phyloP scores from a whole-genome alignment of 2,329 filamentous ascomycete genomes.

The Apiospora saccharicola region DNA sequence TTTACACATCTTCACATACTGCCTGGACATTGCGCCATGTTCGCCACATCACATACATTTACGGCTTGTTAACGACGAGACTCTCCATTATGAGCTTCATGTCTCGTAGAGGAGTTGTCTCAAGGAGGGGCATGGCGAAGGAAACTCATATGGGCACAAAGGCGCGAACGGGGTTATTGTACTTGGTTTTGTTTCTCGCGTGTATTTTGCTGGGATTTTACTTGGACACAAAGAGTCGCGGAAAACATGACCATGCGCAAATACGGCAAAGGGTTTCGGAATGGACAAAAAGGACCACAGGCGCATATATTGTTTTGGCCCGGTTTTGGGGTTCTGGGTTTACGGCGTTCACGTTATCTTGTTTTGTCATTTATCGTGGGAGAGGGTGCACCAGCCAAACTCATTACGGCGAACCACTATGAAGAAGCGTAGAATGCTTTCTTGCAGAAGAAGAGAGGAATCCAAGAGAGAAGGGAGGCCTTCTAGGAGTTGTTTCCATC shows the following conservation, averaged over 20 bases:
- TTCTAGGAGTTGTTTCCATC: neutral
- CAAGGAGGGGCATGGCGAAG: constrained; percentile 15
- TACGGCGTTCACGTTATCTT: neutral
- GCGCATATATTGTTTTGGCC: neutral
- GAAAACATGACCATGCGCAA: constrained; percentile 17
- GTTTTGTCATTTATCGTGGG: neutral
- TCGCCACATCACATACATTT: constrained; percentile 16
- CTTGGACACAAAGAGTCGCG: constrained; percentile 16
- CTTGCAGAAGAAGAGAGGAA: neutral
- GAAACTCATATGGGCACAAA: constrained; percentile 16
- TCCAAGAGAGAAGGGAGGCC: neutral
- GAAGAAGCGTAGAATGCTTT: constrained; percentile 18
- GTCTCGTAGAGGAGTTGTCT: neutral
- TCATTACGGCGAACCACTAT: neutral
- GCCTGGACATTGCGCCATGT: constrained; percentile 7
- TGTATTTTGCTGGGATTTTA: constrained; percentile 13
- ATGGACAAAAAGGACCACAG: constrained; percentile 14
- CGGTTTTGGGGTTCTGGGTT: constrained; percentile 1
- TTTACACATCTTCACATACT: constrained; percentile 10
- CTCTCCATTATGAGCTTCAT: neutral
- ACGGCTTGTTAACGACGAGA: constrained; percentile 15
- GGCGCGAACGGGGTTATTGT: constrained; percentile 22
- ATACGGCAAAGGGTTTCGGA: constrained; percentile 22
- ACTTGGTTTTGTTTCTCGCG: neutral
- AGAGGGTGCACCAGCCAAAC: neutral